Conservation (phyloP, 768 basidiomycete species). For the Megacollybia marginata region DNA sequence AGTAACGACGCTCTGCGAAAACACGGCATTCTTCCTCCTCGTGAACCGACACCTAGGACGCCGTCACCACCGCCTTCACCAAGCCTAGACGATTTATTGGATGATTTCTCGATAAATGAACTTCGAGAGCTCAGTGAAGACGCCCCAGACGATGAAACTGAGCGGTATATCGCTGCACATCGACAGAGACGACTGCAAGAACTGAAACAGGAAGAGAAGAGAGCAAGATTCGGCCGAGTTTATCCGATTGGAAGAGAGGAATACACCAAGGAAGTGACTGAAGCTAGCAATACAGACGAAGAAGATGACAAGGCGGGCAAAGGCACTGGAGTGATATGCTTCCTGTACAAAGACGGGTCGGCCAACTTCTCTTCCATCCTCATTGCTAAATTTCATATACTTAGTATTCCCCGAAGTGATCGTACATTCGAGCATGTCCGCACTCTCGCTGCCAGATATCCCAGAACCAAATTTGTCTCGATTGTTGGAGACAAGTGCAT, state of each 20-base stretch:
- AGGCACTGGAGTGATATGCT: constrained; percentile 91
- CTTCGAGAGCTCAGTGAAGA: constrained; percentile 69
- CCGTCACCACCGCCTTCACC: constrained; percentile 83
- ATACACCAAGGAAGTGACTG: constrained; percentile 92
- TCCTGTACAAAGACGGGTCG: constrained; percentile 93
- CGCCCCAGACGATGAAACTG: constrained; percentile 65
- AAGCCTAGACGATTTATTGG: constrained; percentile 58
- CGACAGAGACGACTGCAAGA: constrained; percentile 59
- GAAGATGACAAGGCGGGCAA: constrained; percentile 55
- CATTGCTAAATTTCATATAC: not conserved
- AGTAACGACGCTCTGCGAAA: constrained; percentile 94
- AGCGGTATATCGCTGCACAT: constrained; percentile 63
- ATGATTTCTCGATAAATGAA: constrained; percentile 54
- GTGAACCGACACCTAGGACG: constrained; percentile 55
- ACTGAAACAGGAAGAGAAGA: constrained; percentile 47
- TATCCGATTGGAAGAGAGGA: constrained; percentile 89
- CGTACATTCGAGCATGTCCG: constrained; percentile 64
- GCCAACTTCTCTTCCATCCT: constrained; percentile 18
- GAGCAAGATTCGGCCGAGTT: constrained; percentile 73
- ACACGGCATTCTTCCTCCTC: constrained; percentile 83
- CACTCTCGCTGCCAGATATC: constrained; percentile 72
- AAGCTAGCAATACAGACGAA: constrained; percentile 71
- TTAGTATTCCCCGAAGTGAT: constrained; percentile 75
- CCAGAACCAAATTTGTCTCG: constrained; percentile 91
- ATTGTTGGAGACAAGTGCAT: constrained; percentile 95